phyloP scores from a whole-genome alignment of 202 grass and related monocot species.

The Setaria italica region DNA sequence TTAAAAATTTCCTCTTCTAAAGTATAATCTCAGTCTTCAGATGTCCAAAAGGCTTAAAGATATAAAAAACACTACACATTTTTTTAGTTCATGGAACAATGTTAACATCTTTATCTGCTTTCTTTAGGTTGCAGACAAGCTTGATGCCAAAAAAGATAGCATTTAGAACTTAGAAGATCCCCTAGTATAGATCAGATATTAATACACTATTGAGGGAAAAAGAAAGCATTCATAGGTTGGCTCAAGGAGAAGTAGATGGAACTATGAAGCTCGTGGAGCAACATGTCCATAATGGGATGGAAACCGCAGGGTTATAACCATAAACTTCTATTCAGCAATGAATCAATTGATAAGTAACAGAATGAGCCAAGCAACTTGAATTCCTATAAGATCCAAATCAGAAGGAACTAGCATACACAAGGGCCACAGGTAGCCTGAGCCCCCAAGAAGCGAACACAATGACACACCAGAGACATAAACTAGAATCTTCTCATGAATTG shows the following conservation, averaged over 20 bases:
- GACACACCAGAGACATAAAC: background rate
- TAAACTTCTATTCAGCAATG: background rate
- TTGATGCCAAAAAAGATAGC: background rate
- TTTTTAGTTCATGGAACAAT: slow-evolving; percentile 6
- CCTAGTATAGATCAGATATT: background rate
- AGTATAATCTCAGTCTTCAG: background rate
- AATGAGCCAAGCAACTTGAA: slow-evolving; percentile 14
- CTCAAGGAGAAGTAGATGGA: background rate
- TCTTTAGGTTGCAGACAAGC: slow-evolving; percentile 1
- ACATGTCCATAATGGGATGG: slow-evolving; percentile 6
- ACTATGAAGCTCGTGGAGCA: background rate
- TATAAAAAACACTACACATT: background rate
- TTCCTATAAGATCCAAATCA: background rate
- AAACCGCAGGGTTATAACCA: background rate
- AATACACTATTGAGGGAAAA: background rate
- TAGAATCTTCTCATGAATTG: background rate
- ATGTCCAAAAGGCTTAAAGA: slow-evolving; percentile 7
- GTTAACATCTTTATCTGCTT: background rate
- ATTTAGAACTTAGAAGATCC: background rate
- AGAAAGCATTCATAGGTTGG: background rate
- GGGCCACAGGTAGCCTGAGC: background rate
- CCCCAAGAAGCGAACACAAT: slow-evolving; percentile 7
- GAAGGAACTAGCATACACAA: background rate
- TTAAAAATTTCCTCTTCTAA: background rate
- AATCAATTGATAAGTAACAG: slow-evolving; percentile 17